Base-by-base conservation (phyloP, 768 basidiomycete species). In the Mycena haematopus region DNA sequence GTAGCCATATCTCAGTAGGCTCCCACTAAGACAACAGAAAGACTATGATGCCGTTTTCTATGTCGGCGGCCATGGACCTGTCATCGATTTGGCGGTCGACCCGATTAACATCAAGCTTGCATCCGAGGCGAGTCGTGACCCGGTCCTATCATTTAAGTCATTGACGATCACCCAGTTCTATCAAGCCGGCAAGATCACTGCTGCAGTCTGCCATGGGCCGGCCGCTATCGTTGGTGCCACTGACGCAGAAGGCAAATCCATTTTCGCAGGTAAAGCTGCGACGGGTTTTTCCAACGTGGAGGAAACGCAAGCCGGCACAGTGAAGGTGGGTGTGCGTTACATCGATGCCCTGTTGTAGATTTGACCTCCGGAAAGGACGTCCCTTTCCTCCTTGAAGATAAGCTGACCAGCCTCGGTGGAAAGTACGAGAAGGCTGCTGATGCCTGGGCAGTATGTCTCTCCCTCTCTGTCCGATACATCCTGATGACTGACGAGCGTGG, bases 201-300 rank as follows among this genome's bases (percentile, higher is more conserved):
- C 86, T 4, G 90, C 90, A 3, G 91, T 94, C 25, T 93, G 92
- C 78, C 92, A 93, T 75, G 92, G 91, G 17, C 85, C 91, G 54
- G 89, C 84, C 11, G 35, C 27, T 2, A 79, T 92, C 22, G 83
- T 87, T 15, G 78, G 78, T 21, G 87, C 75, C 2, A 82, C 79
- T 8, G 86, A 86, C 65, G 75, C 77, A 7, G 70, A 80, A 19
- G 86, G 86, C 47, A 83, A 85, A 63, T 86, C 89, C 1, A 88
- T 93, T 65, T 86, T 92, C 71, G 77, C 75, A 3, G 88, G 86
- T 14, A 82, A 79, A 57, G 70, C 71, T 19, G 77, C 78, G 52
- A 92, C 91, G 0, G 89, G 84, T 25, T 92, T 94, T 76, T 86
- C 89, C 57, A 88, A 93, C 72, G 74, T 65, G 0, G 92, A 93